These are phyloP conservation scores for Aspergillus puulaauensis DNA, from an alignment of 2,329 filamentous ascomycete genomes.

Conservation along the genomic window DNA sequence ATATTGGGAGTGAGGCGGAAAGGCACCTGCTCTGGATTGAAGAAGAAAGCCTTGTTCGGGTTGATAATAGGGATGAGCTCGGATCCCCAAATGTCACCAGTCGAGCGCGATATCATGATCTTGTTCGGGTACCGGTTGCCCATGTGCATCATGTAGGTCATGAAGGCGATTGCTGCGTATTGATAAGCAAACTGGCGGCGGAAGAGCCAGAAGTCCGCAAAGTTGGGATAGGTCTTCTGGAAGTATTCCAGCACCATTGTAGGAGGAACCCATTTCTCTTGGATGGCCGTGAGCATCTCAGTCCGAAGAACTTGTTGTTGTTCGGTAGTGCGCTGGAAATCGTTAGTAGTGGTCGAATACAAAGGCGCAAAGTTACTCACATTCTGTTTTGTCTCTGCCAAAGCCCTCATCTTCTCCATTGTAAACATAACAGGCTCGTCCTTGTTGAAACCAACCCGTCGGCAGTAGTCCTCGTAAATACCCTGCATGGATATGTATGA, in stretches of 20 bases:
- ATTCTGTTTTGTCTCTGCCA: constrained; percentile 67
- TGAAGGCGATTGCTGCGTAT: constrained; percentile 90
- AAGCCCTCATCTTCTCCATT: constrained; percentile 84
- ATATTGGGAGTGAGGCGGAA: constrained; percentile 97
- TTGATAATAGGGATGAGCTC: constrained; percentile 92
- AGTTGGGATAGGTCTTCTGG: constrained; percentile 81
- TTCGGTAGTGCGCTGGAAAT: constrained; percentile 53
- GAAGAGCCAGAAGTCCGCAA: constrained; percentile 97
- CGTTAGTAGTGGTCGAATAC: constrained; percentile 26
- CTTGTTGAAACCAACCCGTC: constrained; percentile 81
- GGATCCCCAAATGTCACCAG: constrained; percentile 93
- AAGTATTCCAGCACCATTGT: constrained; percentile 86
- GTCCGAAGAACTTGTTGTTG: constrained; percentile 71
- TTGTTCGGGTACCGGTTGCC: constrained; percentile 94
- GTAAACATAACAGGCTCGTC: constrained; percentile 94
- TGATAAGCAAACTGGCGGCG: constrained; percentile 95
- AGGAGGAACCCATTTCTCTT: constrained; percentile 86
- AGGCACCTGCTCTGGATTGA: constrained; percentile 91
- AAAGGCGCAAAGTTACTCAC: constrained; percentile 29
- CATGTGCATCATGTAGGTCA: constrained; percentile 98
- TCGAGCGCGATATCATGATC: constrained; percentile 82
- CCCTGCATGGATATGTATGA: constrained; percentile 93
- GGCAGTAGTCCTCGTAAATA: constrained; percentile 94
- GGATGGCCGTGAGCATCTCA: constrained; percentile 92
- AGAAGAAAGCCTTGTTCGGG: constrained; percentile 79